phyloP scores from a whole-genome alignment of 2,329 filamentous ascomycete species.

The Colletotrichum orbiculare region DNA sequence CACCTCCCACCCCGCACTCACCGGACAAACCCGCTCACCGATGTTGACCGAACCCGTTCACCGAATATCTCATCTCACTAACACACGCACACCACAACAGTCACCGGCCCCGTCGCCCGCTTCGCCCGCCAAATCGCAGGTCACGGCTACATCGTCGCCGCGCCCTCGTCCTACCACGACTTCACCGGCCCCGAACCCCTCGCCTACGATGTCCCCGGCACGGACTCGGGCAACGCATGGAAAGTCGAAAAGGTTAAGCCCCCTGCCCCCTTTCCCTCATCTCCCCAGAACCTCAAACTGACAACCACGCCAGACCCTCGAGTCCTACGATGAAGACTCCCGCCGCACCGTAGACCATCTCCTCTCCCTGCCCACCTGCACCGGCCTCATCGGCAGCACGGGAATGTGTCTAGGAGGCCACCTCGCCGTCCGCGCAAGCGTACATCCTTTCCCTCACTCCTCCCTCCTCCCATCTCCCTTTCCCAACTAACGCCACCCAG shows the following conservation, averaged over 20 bases:
- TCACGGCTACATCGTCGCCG: constrained; percentile 92
- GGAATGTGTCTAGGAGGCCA: constrained; percentile 97
- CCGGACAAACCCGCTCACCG: neutral
- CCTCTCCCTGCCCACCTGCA: constrained; percentile 80
- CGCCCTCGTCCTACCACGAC: constrained; percentile 92
- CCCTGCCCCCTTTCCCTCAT: constrained; percentile 5
- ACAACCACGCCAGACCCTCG: constrained; percentile 69
- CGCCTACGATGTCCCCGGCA: constrained; percentile 87
- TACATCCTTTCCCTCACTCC: constrained; percentile 46
- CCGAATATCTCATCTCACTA: neutral
- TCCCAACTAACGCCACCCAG: constrained; percentile 40
- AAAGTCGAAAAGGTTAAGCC: constrained; percentile 78
- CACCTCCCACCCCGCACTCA: constrained; percentile 12
- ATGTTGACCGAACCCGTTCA: neutral
- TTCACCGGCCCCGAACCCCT: constrained; percentile 88
- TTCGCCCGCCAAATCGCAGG: constrained; percentile 93
- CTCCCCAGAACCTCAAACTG: neutral
- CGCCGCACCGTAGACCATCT: constrained; percentile 75
- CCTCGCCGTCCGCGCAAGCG: constrained; percentile 72
- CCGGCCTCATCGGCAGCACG: constrained; percentile 79
- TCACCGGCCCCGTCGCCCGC: constrained; percentile 88
- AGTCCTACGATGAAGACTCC: constrained; percentile 87
- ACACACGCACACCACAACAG: constrained; percentile 53
- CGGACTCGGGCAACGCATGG: constrained; percentile 86
- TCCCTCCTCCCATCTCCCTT: neutral